Evolutionary conservation across 2,329 filamentous ascomycete genomes (phyloP), one percentile per base, ranked within the genome.

Genomic region (Phialemonium atrogriseum): DNA sequence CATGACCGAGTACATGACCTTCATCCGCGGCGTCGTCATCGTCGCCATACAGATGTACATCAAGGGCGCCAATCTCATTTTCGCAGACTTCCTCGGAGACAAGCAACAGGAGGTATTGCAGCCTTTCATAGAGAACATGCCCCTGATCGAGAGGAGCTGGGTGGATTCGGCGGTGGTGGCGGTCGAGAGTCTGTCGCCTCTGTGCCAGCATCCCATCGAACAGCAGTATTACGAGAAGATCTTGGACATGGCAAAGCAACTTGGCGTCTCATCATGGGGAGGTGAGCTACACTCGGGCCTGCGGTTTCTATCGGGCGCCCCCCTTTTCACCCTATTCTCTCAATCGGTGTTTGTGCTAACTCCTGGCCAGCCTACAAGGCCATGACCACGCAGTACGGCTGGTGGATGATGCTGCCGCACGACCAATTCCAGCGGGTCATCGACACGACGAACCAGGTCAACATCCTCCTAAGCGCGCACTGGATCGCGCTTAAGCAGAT

Each of bases 1-100:
- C 23, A 57, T 77, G 52, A 55, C 58, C n/a, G 73, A 77, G 49
- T 77, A 66, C 49, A 70, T 77, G 65, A 73, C 67, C 0, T 75
- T 77, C 42, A 67, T 72, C 37, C 62, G 73, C 17, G 72, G 73
- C 11, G 67, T 77, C 40, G 50, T 70, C 38, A 60, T 76, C 27
- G 60, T 77, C 4, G 63, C 60, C 9, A 59, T 66, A 38, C 70
- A 74, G 43, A 70, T 77, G 62, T 60, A 60, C 49, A 55, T 57
- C 36, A 60, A 63, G 32, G 60, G 63, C 14, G 60, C 66, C 24
- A 59, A 59, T 13, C 62, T 70, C 33, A 53, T 75, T 30, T 75
- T 73, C 38, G 57, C 56, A 27, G 64, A 68, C 37, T 44, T 70
- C 10, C 38, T 62, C 11, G 58, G 58, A 9, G 53, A 60, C 10